Conservation (phyloP, 805 yeast genomes). For the Ogataea siamensis region DNA sequence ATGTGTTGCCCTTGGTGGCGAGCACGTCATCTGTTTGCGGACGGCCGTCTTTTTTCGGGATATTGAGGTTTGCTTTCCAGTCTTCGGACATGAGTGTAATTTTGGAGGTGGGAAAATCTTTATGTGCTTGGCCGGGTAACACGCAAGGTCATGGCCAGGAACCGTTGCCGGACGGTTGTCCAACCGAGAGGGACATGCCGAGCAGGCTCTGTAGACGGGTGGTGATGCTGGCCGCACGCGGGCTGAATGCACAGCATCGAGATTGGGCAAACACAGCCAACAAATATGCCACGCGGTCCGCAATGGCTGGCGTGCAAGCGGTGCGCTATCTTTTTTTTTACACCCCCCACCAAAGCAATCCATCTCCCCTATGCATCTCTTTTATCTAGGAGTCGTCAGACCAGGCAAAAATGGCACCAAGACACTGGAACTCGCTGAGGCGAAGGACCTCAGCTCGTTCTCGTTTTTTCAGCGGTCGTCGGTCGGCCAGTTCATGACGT, state of each 20-base stretch:
- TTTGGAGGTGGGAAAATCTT: slow-evolving; percentile 8
- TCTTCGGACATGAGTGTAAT: slow-evolving; percentile 36
- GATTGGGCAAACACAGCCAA: too few species aligned
- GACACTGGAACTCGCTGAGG: slow-evolving; percentile 74
- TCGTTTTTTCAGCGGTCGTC: slow-evolving; percentile 76
- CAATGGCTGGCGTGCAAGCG: not conserved
- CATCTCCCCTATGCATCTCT: slow-evolving; percentile 66
- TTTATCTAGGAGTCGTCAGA: slow-evolving; percentile 83
- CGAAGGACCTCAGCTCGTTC: slow-evolving; percentile 80
- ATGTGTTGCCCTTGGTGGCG: slow-evolving; percentile 83
- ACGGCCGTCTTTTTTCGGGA: slow-evolving; percentile 85
- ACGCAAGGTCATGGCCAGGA: too few species aligned
- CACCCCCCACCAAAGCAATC: slow-evolving; percentile 13
- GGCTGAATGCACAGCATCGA: too few species aligned
- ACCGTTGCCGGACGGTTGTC: too few species aligned
- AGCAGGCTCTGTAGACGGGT: too few species aligned
- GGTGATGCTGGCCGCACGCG: too few species aligned
- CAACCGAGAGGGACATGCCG: too few species aligned
- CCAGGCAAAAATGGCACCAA: slow-evolving; percentile 47
- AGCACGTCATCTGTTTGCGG: slow-evolving; percentile 97
- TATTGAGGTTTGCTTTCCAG: slow-evolving; percentile 73
- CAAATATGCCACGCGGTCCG: too few species aligned
- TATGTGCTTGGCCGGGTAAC: slow-evolving; percentile 15
- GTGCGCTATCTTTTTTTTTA: slow-evolving; percentile 2
- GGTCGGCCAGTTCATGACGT: slow-evolving; percentile 92